Evolutionary conservation across 164 flowering plant species (phyloP).

Genomic region (Chloranthus sessilifolius): DNA sequence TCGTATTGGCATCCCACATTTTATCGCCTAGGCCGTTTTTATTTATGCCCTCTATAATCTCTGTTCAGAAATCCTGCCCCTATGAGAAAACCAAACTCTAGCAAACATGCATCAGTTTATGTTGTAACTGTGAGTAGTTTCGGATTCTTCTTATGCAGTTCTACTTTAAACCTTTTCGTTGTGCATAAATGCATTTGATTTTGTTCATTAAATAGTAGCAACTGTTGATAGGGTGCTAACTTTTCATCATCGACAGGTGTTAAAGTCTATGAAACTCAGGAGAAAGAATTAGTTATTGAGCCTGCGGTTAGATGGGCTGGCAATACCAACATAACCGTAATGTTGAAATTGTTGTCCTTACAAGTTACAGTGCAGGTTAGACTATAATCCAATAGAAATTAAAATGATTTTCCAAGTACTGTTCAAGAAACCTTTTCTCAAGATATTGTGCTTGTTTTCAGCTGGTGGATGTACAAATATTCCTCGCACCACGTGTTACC

Average conservation of each 20-base stretch:
- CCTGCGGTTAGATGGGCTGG: slow-evolving; percentile 87
- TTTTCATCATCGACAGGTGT: slow-evolving; percentile 39
- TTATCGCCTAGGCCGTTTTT: too few relatives aligned
- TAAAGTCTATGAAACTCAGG: slow-evolving; percentile 69
- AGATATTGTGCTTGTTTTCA: slow-evolving; percentile 27
- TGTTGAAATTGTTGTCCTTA: slow-evolving; percentile 40
- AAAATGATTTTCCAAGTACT: slow-evolving; percentile 1
- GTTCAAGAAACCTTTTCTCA: slow-evolving; percentile 5
- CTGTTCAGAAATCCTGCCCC: too few relatives aligned
- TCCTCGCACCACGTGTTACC: slow-evolving; percentile 52
- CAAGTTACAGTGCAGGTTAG: slow-evolving; percentile 65
- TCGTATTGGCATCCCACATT: too few relatives aligned
- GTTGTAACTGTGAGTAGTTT: too few relatives aligned
- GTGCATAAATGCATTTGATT: too few relatives aligned
- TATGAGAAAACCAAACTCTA: too few relatives aligned
- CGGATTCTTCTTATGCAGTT: too few relatives aligned
- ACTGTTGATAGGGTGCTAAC: slow-evolving; percentile 4
- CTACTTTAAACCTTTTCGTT: too few relatives aligned
- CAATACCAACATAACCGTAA: slow-evolving; percentile 62
- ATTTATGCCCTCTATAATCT: too few relatives aligned
- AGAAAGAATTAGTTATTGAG: slow-evolving; percentile 70
- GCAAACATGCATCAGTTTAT: too few relatives aligned
- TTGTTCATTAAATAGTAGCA: too few relatives aligned
- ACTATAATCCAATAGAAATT: slow-evolving; percentile 3
- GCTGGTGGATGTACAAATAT: slow-evolving; percentile 81